Percentiles rank a stretch among this genome's conserved stretches.
Evolutionary conservation across 192 early-diverging fungal species (phyloP).

Genomic region (Dissophora globulifera): DNA sequence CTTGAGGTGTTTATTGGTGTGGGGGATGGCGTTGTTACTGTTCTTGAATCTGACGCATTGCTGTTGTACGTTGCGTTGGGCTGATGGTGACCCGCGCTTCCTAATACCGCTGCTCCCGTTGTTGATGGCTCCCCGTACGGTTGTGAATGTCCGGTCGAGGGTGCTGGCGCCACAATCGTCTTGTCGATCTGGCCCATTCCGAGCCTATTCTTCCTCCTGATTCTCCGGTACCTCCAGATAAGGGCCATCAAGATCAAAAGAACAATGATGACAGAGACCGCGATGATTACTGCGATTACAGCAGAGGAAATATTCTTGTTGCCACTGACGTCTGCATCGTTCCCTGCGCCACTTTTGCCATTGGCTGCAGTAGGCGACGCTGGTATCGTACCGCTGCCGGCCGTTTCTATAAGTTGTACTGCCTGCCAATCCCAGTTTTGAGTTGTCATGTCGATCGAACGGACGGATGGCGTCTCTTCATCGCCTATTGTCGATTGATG

Average conservation of each 20-base stretch:
- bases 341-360: background rate
- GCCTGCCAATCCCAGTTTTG: conserved; percentile 13
- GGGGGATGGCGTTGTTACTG: too few species aligned
- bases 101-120: too few species aligned
- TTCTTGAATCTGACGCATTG: too few species aligned
- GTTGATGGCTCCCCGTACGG: too few species aligned
- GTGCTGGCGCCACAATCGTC: conserved; percentile 5
- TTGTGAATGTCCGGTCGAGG: background rate
- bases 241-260: background rate
- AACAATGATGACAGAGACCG: background rate
- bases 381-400: background rate
- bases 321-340: too few species aligned
- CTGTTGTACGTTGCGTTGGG: too few species aligned
- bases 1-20: too few species aligned
- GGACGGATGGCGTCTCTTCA: background rate
- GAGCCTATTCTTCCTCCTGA: background rate
- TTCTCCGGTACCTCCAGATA: conserved; percentile 4
- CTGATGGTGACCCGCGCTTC: too few species aligned
- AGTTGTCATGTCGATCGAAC: conserved; percentile 5
- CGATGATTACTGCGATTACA: conserved; percentile 2
- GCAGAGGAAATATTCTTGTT: conserved; percentile 3
- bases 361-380: background rate
- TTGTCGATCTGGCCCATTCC: background rate
- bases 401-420: background rate
- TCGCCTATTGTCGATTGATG: background rate